A percentile compares a stretch with the other conserved stretches of the same genome.
phyloP scores from a whole-genome alignment of 305 asterid genomes.

The Fraxinus floribunda region DNA sequence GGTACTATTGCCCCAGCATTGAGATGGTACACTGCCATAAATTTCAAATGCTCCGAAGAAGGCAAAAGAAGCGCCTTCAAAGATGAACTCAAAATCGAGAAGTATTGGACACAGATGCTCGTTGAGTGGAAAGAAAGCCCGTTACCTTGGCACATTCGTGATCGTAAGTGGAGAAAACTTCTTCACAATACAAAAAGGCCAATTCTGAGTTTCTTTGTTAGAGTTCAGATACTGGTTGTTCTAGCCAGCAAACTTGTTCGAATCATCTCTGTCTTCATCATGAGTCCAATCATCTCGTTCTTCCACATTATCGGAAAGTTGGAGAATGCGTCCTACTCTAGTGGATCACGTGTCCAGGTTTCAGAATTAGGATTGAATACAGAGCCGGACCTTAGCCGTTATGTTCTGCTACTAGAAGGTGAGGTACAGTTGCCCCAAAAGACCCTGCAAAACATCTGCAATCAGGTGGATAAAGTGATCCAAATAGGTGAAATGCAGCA shows the following conservation, averaged over 20 bases:
- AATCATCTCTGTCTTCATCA: conserved; percentile 10
- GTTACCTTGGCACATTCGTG: conserved; percentile 23
- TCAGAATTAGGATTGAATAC: not conserved
- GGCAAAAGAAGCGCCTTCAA: conserved; percentile 13
- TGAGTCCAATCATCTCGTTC: not conserved
- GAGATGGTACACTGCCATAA: conserved; percentile 27
- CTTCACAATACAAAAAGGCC: conserved; percentile 26
- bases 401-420: conserved; percentile 37
- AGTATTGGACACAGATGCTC: conserved; percentile 33
- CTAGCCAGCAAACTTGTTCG: conserved; percentile 27
- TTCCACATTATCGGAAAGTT: not conserved
- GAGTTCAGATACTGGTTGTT: conserved; percentile 28
- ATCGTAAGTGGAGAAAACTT: conserved; percentile 25
- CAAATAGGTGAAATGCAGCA: conserved; percentile 21
- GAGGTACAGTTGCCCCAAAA: conserved; percentile 29
- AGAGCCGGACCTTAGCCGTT: conserved; percentile 26
- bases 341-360: not conserved
- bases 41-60: conserved; percentile 9
- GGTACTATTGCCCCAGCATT: conserved; percentile 23
- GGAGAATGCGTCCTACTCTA: not conserved
- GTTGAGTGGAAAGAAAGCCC: conserved; percentile 39
- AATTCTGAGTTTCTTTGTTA: conserved; percentile 26
- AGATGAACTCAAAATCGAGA: conserved; percentile 26
- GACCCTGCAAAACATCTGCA: conserved; percentile 24
- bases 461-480: conserved; percentile 23